Base-by-base conservation (phyloP, 805 yeast species). In the Yarrowia phangngaensis region DNA sequence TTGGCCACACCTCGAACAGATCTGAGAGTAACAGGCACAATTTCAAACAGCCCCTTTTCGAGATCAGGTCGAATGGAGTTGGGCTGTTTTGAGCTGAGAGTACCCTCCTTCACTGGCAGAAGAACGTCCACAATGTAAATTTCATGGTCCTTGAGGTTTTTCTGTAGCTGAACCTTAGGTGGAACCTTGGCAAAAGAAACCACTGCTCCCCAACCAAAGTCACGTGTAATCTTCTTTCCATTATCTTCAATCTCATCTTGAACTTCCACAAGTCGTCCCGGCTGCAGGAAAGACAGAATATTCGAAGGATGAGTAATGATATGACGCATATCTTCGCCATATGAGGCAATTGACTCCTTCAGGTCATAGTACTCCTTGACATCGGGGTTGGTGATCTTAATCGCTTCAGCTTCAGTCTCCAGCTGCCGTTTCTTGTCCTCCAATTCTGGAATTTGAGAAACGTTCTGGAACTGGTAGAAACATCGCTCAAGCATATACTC, bases 181-280 rank as follows among this genome's bases (percentile, higher is more conserved):
- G 53, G 32, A 62, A 97, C 75, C 65, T 87, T 89, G 31, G 76
- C 71, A 57, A 81, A 84, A 36, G 79, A 78, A 8, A 84, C 79
- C 9, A 89, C 92, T 61, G 85, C 83, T 51, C 90, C 96, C 98
- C 98, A 92, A n/a, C 96, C 97, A 63, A 88, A 94, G 53, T 87
- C 84, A 36, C 74, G 65, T 6, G 68, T 70, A 11, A 54, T 54
- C 15, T 51, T 52, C 13, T 51, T 51, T 7, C 35, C 35, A 6
- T n/a, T 22, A 4, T 53, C 54, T 1, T 53, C 56, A 19, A 54
- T 55, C 20, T 52, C 46, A 12, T 55, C 55, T 19, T 54, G 51
- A 41, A 89, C 72, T 57, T 80, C 78, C 24, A 89, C 67, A 51
- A 92, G 74, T 65, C 98, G 77, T 22, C 99, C 99, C 12, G 85